Evolutionary conservation across 1,284 basidiomycete species (phyloP), one percentile per base, ranked within the genome.

Genomic region (Heterobasidion annosum): DNA sequence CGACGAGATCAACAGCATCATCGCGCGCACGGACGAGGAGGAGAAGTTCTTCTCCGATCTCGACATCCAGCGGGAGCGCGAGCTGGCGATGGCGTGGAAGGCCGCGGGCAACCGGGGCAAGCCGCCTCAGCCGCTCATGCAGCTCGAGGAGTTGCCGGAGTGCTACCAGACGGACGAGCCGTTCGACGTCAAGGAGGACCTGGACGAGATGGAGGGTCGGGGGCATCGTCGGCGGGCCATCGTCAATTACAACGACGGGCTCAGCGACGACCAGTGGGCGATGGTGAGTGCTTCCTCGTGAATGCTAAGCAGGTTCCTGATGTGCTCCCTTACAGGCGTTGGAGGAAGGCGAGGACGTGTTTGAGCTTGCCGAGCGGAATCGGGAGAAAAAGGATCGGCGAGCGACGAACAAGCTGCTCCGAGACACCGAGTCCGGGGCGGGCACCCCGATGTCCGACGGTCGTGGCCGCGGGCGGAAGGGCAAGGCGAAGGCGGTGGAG

Each of bases 1-100:
- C 64, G 95, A 98, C 33, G 97, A 99, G 68, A 80, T 99, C 61
- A 99, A 99, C 70, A 89, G 93, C 66, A 78, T 98, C 58, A 85
- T 99, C 53, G 84, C 94, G 13, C 88, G 97, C 58, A 81, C 76
- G 7, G 95, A 98, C 13, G 74, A 88, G 18, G 97, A 99, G 68
- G 71, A 77, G 1, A 75, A 69, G 9, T 73, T 91, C 57, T 99
- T 97, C 79, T 78, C 86, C 5, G 76, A 87, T 56, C 88, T 99
- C 76, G 97, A 99, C 65, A 64, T 79, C 16, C 82, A 93, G 64
- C 85, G 97, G 34, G 84, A 90, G 48, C 82, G 83, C 16, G 81
- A 86, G n/a, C 75, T 79, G 15, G 62, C 81, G 48, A 82, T 84
- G 47, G 72, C 70, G 18, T 98, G 94, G 93, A 81, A 81, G 51